phyloP scores from a whole-genome alignment of 331 rosid species.

The Acacia pycnantha region DNA sequence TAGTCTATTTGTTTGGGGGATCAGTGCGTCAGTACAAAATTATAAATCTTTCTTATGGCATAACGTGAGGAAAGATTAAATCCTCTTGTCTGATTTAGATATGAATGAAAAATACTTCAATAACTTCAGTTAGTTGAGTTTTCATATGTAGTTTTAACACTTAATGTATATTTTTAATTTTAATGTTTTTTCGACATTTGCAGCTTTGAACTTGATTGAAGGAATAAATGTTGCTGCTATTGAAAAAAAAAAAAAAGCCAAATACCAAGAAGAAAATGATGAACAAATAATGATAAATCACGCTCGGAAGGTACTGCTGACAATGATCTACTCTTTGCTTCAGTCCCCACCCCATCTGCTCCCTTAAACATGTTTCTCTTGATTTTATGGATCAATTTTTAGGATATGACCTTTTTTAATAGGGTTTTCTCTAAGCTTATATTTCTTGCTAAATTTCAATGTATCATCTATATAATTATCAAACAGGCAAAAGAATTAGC shows the following conservation, averaged over 20 bases:
- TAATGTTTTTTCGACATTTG: no score
- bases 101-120: not conserved
- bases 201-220: no score
- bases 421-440: slow-evolving; percentile 9
- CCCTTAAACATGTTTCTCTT: no score
- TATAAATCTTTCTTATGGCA: not conserved
- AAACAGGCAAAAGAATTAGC: slow-evolving; percentile 80
- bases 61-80: not conserved
- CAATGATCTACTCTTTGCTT: no score
- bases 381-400: no score
- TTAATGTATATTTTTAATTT: not conserved
- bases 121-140: not conserved
- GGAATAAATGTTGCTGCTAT: no score
- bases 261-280: no score
- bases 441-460: slow-evolving; percentile 6
- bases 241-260: no score
- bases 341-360: no score
- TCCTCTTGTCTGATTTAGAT: not conserved
- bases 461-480: slow-evolving; percentile 10
- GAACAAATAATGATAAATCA: no score
- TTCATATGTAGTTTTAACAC: not conserved
- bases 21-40: not conserved
- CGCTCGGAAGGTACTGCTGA: no score
- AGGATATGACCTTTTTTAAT: not conserved
- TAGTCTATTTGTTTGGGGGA: not conserved